phyloP scores from a whole-genome alignment of 1,139 yeast species.

The Kodamaea derodonti region DNA sequence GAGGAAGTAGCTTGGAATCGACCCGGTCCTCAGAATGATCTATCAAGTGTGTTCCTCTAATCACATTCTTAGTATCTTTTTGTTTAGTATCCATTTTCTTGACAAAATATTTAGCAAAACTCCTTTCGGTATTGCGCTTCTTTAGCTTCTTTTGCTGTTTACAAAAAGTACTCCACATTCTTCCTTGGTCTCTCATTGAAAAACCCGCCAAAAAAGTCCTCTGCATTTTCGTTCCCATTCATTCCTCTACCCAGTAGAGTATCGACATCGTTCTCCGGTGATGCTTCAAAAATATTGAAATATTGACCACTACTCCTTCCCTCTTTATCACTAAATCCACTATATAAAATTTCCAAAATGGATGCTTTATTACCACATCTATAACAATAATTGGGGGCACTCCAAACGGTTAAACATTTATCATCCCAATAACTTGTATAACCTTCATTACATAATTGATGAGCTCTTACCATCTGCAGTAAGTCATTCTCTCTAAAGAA shows the following conservation, averaged over 20 bases:
- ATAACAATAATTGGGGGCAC: constrained; percentile 96
- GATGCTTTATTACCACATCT: constrained; percentile 96
- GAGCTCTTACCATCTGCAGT: constrained; percentile 86
- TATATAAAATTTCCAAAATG: constrained; percentile 64
- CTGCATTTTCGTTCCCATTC: constrained; percentile 25
- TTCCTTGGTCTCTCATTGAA: constrained; percentile 21
- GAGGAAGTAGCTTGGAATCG: no score
- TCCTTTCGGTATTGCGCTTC: no score
- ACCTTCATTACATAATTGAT: constrained; percentile 94
- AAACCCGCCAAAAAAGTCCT: constrained; percentile 23
- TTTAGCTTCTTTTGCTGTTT: no score
- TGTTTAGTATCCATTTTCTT: no score
- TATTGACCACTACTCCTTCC: constrained; percentile 47
- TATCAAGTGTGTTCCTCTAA: no score
- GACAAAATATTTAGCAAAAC: no score
- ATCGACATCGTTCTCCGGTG: constrained; percentile 74
- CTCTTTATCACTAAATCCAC: constrained; percentile 20
- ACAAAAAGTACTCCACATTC: constrained; percentile 24
- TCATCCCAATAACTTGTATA: constrained; percentile 90
- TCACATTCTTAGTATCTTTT: no score
- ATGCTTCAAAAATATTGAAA: constrained; percentile 94
- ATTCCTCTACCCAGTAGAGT: constrained; percentile 40
- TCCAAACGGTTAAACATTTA: constrained; percentile 92
- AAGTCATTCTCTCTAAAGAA: constrained; percentile 76
- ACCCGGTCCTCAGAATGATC: no score